phyloP scores from a whole-genome alignment of 2,329 filamentous ascomycete species.

The Exophiala lecanii-corni region DNA sequence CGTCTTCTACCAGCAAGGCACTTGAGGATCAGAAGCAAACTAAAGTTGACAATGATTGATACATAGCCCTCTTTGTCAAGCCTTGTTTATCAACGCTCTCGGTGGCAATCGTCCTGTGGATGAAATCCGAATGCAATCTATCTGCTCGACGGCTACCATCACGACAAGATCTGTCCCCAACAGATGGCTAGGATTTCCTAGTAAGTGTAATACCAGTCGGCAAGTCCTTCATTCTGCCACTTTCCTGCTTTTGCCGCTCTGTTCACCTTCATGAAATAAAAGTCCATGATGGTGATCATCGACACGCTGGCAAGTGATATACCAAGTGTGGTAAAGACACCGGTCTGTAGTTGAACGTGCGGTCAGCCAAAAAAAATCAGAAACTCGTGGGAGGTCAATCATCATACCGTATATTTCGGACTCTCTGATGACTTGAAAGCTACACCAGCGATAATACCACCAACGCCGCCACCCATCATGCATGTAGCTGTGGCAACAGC shows the following conservation, averaged over 20 bases:
- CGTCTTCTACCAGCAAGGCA: no score
- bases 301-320: constrained; percentile 2
- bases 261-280: constrained; percentile 5
- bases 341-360: background rate
- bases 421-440: constrained; percentile 25
- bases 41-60: no score
- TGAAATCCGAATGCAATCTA: no score
- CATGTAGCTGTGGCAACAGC: constrained; percentile 29
- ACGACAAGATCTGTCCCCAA: no score
- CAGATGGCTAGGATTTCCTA: no score
- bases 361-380: background rate
- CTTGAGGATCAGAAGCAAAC: no score
- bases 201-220: constrained; percentile 6
- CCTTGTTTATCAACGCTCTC: no score
- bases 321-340: constrained; percentile 6
- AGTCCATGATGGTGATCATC: constrained; percentile 4
- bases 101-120: no score
- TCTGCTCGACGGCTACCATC: no score
- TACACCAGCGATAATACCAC: constrained; percentile 25
- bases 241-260: constrained; percentile 1
- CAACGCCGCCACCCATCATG: constrained; percentile 30
- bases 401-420: constrained; percentile 22
- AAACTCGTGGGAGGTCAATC: background rate
- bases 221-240: constrained; percentile 3
- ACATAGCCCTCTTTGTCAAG: no score